phyloP scores from a whole-genome alignment of 2,329 filamentous ascomycete species.

The Chaetomium strumarium region DNA sequence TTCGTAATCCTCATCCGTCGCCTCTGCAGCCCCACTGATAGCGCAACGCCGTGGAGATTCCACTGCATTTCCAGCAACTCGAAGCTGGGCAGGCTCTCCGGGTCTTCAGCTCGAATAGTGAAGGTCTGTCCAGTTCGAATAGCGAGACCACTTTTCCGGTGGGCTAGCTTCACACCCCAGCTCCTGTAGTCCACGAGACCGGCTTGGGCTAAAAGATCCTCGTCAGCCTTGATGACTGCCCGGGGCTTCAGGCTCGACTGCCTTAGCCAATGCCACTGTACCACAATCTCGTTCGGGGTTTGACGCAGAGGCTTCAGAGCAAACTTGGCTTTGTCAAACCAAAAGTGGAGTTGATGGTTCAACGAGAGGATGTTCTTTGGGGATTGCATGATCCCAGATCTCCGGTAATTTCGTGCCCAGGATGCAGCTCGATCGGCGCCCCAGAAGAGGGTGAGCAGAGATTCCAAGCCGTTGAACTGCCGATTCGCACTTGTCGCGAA shows the following conservation, averaged over 20 bases:
- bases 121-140: slow-evolving; percentile 11
- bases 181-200: slow-evolving; percentile 1
- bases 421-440: slow-evolving; percentile 3
- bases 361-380: slow-evolving; percentile 8
- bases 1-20: too few relatives aligned
- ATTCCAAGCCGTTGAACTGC: background rate
- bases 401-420: slow-evolving; percentile 2
- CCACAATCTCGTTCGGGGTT: background rate
- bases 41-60: slow-evolving; percentile 11
- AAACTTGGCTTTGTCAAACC: slow-evolving; percentile 11
- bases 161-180: slow-evolving; percentile 7
- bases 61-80: slow-evolving; percentile 12
- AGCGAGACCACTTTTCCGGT: slow-evolving; percentile 5
- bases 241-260: background rate
- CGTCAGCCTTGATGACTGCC: too few relatives aligned
- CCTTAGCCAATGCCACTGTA: slow-evolving; percentile 15
- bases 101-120: background rate
- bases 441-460: background rate
- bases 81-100: slow-evolving; percentile 8
- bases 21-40: slow-evolving; percentile 8
- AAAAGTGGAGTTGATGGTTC: slow-evolving; percentile 13
- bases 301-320: slow-evolving; percentile 13
- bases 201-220: background rate
- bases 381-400: slow-evolving; percentile 3
- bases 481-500: slow-evolving; percentile 9